Conservation (phyloP, 495 filamentous ascomycete genomes). For the Podospora conica region DNA sequence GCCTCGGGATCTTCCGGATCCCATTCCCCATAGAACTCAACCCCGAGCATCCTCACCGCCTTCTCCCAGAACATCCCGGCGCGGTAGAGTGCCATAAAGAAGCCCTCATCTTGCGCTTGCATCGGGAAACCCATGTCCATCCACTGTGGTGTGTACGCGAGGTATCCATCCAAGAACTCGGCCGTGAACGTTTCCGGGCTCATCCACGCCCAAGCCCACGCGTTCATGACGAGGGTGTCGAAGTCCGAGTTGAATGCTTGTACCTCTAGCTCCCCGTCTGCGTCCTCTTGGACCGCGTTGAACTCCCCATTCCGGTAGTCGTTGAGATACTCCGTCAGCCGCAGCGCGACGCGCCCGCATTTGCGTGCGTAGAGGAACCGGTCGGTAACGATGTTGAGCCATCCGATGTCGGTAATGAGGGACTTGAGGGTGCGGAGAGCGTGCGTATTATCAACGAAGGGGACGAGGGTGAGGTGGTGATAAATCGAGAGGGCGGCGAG, state of each 20-base stretch:
- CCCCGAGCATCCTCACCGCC: neutral
- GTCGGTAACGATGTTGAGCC: neutral
- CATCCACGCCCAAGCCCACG: neutral
- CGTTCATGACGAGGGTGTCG: neutral
- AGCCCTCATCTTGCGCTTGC: neutral
- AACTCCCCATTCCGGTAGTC: no score
- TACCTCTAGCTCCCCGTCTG: no score
- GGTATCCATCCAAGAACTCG: neutral
- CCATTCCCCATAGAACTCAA: neutral
- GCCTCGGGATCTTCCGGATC: no score
- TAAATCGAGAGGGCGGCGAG: no score
- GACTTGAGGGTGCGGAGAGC: neutral
- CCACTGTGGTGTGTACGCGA: no score
- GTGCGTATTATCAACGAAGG: neutral
- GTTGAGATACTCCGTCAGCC: neutral
- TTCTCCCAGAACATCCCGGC: neutral
- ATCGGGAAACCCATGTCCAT: no score
- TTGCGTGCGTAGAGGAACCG: neutral
- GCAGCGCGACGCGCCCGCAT: neutral
- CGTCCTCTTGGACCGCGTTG: no score
- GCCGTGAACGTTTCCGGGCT: neutral
- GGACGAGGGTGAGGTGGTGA: neutral
- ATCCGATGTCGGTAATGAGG: neutral
- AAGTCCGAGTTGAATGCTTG: neutral
- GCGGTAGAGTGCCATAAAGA: neutral